These are phyloP conservation scores for Adansonia rubrostipa DNA, from an alignment of 441 rosid genomes.

Conservation along the genomic window DNA sequence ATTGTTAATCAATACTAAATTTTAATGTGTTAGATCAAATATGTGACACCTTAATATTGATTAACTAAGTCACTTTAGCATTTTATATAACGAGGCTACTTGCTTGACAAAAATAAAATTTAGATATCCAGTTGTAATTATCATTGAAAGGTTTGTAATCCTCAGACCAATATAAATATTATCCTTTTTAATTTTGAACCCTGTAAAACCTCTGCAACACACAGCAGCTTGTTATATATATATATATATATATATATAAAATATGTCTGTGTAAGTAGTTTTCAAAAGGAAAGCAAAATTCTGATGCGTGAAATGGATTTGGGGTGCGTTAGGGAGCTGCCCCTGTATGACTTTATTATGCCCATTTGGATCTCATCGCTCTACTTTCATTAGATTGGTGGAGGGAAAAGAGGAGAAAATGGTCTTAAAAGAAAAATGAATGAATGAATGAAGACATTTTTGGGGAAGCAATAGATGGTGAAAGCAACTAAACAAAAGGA, in stretches of 20 bases:
- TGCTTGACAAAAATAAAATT: no score
- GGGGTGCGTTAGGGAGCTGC: neutral
- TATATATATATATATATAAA: no score
- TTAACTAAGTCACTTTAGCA: no score
- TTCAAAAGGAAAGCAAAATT: neutral
- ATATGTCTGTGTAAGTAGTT: no score
- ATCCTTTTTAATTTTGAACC: neutral
- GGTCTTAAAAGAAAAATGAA: conserved; percentile 3
- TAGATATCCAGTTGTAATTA: no score
- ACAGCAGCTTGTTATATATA: neutral
- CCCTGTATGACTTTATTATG: neutral
- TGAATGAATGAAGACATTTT: conserved; percentile 1
- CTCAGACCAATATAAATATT: no score
- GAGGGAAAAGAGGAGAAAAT: conserved; percentile 5
- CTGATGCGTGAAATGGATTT: neutral
- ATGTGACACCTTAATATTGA: no score
- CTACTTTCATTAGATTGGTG: neutral
- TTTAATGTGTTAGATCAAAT: no score
- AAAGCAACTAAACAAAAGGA: conserved; percentile 26
- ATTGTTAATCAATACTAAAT: no score
- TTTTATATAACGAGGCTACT: no score
- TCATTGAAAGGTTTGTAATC: no score
- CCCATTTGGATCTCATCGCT: neutral
- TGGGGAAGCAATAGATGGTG: conserved; percentile 10
- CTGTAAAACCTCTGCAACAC: neutral